Evolutionary conservation across 306 rosid genomes (phyloP).

Genomic region (Inga leiocalycina): DNA sequence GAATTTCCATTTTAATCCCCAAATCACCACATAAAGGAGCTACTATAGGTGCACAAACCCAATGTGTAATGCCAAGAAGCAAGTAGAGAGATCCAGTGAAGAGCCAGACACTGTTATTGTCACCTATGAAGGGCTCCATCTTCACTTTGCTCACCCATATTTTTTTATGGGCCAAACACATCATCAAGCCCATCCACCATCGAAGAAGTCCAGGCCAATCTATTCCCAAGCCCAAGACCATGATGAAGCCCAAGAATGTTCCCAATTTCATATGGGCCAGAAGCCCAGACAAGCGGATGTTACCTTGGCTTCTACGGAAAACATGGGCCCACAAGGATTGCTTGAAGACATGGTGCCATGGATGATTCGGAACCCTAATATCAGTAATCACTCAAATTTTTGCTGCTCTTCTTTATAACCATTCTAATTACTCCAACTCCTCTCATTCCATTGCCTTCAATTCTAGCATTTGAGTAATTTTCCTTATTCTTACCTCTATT

Average conservation of each 20-base stretch:
- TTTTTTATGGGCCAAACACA: slow-evolving; percentile 46
- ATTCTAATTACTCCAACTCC: slow-evolving; percentile 36
- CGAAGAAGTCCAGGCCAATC: slow-evolving; percentile 58
- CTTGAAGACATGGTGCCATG: slow-evolving; percentile 81
- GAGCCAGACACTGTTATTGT: slow-evolving; percentile 79
- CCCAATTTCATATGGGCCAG: not conserved
- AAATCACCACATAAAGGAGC: slow-evolving; percentile 53
- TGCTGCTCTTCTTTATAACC: slow-evolving; percentile 46
- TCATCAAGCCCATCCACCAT: slow-evolving; percentile 39
- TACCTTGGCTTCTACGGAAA: not conserved
- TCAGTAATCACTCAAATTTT: slow-evolving; percentile 41
- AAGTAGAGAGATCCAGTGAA: slow-evolving; percentile 80
- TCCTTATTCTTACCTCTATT: not conserved
- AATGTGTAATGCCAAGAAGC: slow-evolving; percentile 91
- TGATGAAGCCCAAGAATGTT: slow-evolving; percentile 2
- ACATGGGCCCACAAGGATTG: slow-evolving; percentile 51
- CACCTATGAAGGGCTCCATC: slow-evolving; percentile 91
- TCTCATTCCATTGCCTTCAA: slow-evolving; percentile 43
- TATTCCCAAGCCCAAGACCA: slow-evolving; percentile 26
- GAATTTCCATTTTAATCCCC: not conserved
- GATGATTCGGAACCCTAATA: slow-evolving; percentile 66
- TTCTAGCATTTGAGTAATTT: slow-evolving; percentile 35
- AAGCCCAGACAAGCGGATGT: not conserved
- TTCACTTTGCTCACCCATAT: slow-evolving; percentile 83
- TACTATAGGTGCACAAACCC: slow-evolving; percentile 91